A percentile compares a stretch with the other conserved stretches of the same genome.
These are phyloP conservation scores for Acidomyces sp. DNA, from an alignment of 495 filamentous ascomycete genomes.

Conservation along the genomic window DNA sequence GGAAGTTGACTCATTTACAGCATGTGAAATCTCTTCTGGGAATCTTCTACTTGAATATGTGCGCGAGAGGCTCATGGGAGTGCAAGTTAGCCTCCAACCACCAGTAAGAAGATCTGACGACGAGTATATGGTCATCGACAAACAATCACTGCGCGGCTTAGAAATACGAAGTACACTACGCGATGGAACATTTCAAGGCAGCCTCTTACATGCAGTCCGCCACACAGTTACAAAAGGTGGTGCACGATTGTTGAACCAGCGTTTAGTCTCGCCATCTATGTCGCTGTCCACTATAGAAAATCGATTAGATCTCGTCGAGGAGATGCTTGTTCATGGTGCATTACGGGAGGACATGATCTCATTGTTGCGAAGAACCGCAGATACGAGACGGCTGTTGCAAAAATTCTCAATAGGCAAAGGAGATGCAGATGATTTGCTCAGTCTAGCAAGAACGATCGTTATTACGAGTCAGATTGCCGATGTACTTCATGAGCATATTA, in stretches of 20 bases:
- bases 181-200: constrained; percentile 63
- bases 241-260: constrained; percentile 62
- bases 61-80: constrained; percentile 57
- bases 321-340: constrained; percentile 47
- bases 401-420: constrained; percentile 84
- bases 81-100: constrained; percentile 74
- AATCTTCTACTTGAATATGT: constrained; percentile 71
- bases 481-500: constrained; percentile 29
- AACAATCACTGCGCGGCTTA: constrained; percentile 73
- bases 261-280: constrained; percentile 78
- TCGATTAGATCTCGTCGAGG: constrained; percentile 68
- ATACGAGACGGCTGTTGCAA: constrained; percentile 80
- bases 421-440: constrained; percentile 86
- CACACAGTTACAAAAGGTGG: constrained; percentile 85
- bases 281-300: constrained; percentile 65
- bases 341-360: constrained; percentile 53
- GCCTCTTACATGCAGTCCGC: constrained; percentile 75
- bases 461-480: constrained; percentile 58
- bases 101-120: constrained; percentile 57
- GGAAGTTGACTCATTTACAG: constrained; percentile 32
- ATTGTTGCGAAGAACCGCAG: constrained; percentile 64
- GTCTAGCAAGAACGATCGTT: constrained; percentile 65
- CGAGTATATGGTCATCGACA: constrained; percentile 82
- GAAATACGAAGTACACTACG: constrained; percentile 77
- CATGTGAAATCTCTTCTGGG: constrained; percentile 51